Evolutionary conservation across 495 filamentous ascomycete genomes (phyloP), one percentile per base, ranked within the genome.

Genomic region (Xylaria bambusicola): DNA sequence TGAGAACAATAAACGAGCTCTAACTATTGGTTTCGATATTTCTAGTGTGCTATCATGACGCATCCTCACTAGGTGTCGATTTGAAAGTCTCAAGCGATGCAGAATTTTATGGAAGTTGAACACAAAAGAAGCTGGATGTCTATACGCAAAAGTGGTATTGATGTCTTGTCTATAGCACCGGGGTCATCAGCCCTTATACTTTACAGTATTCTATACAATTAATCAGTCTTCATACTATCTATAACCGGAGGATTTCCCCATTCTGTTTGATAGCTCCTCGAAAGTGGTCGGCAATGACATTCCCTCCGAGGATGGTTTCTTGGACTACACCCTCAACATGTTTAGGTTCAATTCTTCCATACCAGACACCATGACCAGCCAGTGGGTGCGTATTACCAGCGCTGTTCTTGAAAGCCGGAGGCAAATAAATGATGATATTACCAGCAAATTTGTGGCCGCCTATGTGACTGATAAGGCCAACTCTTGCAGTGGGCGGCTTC

Each of bases 401-500:
- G 23, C 27, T 54, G 6, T 67, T 74, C 62, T 69, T 77, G 40
- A 77, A 51, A 0, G 60, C 57, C 3, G 86, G 87, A 3, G 93
- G 93, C 3, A 97, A 74, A 70, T 97, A 98, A 0, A 97, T 74
- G 48, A 97, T 92, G 13, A 97, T 86, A 75, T 98, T 98, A 3
- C 93, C 93, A 0, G 93, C 93, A 66, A 88, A 97, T 62, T 94
- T 94, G 64, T 97, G 93, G 1, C 93, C 93, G 0, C 92, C 91
- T 53, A 98, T 84, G 75, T 98, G 93, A 69, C 89, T 93, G 57
- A 93, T 91, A 46, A 88, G 70, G 1, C 84, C 91, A 6, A 97
- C 82, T 61, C 85, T 79, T 3, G 82, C 83, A 46, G 76, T 74
- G 0, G 56, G 56, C 2, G 71, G 74, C 17, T 50, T 62, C 50